Evolutionary conservation across 1,284 basidiomycete species (phyloP).

Genomic region (Cerioporus squamosus): DNA sequence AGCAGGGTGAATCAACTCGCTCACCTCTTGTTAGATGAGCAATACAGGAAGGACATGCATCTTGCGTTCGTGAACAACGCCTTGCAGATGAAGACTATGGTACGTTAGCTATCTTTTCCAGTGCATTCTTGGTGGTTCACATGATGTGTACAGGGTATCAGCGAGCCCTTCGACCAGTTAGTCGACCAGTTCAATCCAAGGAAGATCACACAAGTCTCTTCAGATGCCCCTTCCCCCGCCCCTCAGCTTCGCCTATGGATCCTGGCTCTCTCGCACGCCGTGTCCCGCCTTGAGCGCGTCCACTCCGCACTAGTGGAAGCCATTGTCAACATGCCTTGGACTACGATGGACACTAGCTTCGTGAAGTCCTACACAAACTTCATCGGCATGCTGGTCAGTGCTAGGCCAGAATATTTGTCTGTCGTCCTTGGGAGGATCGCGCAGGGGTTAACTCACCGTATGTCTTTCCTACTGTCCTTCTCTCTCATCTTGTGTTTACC

Average conservation of each 20-base stretch:
- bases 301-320: slow-evolving; percentile 89
- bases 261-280: slow-evolving; percentile 76
- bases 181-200: slow-evolving; percentile 73
- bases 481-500: slow-evolving; percentile 11
- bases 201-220: slow-evolving; percentile 37
- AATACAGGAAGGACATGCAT: slow-evolving; percentile 82
- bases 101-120: slow-evolving; percentile 39
- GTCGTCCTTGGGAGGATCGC: slow-evolving; percentile 83
- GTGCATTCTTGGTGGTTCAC: slow-evolving; percentile 13
- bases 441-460: slow-evolving; percentile 88
- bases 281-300: slow-evolving; percentile 78
- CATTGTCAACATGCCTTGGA: slow-evolving; percentile 91
- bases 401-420: slow-evolving; percentile 91
- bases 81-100: slow-evolving; percentile 73
- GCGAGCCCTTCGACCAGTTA: slow-evolving; percentile 70
- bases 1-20: not conserved
- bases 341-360: slow-evolving; percentile 81
- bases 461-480: slow-evolving; percentile 38
- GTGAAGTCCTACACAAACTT: slow-evolving; percentile 89
- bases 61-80: slow-evolving; percentile 85
- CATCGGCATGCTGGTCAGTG: slow-evolving; percentile 90
- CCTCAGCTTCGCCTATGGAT: slow-evolving; percentile 76
- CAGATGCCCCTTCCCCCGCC: slow-evolving; percentile 45
- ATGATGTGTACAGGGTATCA: slow-evolving; percentile 54
- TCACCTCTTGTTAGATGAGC: slow-evolving; percentile 52